Percentiles rank a stretch among this genome's conserved stretches.
Evolutionary conservation across 768 basidiomycete genomes (phyloP).

Genomic region (Psilocybe sp.): DNA sequence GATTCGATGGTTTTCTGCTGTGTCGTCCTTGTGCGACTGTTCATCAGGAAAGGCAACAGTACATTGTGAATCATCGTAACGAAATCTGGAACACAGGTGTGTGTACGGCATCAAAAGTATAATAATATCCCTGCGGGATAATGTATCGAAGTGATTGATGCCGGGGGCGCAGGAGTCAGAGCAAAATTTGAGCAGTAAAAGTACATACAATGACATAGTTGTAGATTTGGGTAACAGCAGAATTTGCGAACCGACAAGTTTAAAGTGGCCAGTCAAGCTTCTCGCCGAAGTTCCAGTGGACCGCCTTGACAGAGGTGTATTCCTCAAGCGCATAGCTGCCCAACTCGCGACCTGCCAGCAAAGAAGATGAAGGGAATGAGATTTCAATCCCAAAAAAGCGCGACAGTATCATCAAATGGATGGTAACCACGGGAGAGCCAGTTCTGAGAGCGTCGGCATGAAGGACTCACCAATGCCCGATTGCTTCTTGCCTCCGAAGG

Average conservation of each 20-base stretch:
- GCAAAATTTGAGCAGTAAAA: background rate
- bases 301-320: constrained; percentile 78
- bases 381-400: background rate
- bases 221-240: background rate
- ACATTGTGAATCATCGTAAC: too few species aligned
- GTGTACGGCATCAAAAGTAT: too few species aligned
- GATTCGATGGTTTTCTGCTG: too few species aligned
- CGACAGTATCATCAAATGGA: too few species aligned
- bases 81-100: too few species aligned
- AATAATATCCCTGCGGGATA: too few species aligned
- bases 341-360: constrained; percentile 72
- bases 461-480: constrained; percentile 70
- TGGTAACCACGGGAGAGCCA: background rate
- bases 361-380: background rate
- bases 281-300: constrained; percentile 89
- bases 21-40: too few species aligned
- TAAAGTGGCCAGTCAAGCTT: constrained; percentile 76
- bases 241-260: constrained; percentile 4
- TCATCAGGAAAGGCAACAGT: too few species aligned
- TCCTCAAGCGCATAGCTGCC: constrained; percentile 83
- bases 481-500: constrained; percentile 95
- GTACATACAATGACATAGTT: background rate
- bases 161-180: too few species aligned
- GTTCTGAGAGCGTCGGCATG: background rate
- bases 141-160: too few species aligned